Conservation (phyloP, 345 rosid species). For the Laguncularia racemosa region DNA sequence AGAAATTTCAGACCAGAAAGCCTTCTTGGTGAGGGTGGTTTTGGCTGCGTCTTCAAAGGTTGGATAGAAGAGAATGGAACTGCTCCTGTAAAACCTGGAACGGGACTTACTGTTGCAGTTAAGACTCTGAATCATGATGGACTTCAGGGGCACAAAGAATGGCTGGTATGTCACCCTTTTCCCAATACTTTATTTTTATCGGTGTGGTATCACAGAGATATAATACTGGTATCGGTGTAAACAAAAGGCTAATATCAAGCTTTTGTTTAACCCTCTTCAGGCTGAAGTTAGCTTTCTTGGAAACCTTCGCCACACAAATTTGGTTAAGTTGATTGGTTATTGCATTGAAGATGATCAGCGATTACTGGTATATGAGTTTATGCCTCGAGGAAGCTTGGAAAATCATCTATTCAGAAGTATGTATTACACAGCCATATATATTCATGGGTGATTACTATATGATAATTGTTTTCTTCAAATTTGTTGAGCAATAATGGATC, state of each 20-base stretch:
- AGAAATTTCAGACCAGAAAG: slow-evolving; percentile 39
- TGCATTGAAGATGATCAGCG: slow-evolving; percentile 43
- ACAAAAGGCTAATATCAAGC: no score
- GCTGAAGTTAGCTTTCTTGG: slow-evolving; percentile 32
- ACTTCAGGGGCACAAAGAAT: slow-evolving; percentile 40
- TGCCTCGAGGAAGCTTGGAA: slow-evolving; percentile 44
- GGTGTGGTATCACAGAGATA: not conserved
- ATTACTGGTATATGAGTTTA: slow-evolving; percentile 34
- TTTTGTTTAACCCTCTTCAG: slow-evolving; percentile 7
- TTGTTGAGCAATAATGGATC: no score
- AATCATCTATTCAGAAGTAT: slow-evolving; percentile 34
- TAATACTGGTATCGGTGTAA: not conserved
- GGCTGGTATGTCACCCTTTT: slow-evolving; percentile 24
- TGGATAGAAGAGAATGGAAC: slow-evolving; percentile 45
- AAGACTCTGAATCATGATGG: slow-evolving; percentile 40
- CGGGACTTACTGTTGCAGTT: slow-evolving; percentile 39
- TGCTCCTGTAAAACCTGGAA: slow-evolving; percentile 42
- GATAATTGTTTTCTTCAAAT: no score
- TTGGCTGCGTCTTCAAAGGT: slow-evolving; percentile 39
- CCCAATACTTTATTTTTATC: not conserved
- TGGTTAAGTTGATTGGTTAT: slow-evolving; percentile 37
- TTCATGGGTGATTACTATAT: no score
- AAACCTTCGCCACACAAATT: slow-evolving; percentile 34
- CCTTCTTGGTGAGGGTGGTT: slow-evolving; percentile 45
- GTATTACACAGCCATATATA: not conserved